These are phyloP conservation scores for Nitzschia sp. DNA, from an alignment of 108 stramenopile species.

Conservation along the genomic window DNA sequence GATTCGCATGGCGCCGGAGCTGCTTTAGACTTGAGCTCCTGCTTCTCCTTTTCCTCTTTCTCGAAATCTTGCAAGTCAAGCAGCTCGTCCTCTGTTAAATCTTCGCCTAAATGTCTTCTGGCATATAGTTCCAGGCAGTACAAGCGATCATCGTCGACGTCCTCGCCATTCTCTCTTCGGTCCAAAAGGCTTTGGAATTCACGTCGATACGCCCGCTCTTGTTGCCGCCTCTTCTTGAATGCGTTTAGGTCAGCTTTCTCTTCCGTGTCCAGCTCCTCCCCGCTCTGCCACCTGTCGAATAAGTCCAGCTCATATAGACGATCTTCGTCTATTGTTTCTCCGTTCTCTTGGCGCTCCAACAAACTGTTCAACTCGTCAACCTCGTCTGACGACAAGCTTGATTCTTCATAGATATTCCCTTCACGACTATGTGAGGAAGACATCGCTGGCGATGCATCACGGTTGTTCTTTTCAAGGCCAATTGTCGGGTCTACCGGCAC, in stretches of 20 bases:
- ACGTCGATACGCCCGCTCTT: background rate
- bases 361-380: slow-evolving; percentile 23
- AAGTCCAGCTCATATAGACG: slow-evolving; percentile 23
- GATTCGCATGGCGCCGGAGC: background rate
- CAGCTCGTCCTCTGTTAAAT: slow-evolving; percentile 7
- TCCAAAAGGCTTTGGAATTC: slow-evolving; percentile 9
- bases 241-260: slow-evolving; percentile 14
- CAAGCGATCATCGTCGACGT: slow-evolving; percentile 21
- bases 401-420: background rate
- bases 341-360: slow-evolving; percentile 23
- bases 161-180: slow-evolving; percentile 9
- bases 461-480: background rate
- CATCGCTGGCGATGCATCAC: background rate
- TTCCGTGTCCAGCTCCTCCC: slow-evolving; percentile 10
- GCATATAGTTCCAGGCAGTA: slow-evolving; percentile 7
- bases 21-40: background rate
- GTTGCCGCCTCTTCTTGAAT: slow-evolving; percentile 7
- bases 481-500: background rate
- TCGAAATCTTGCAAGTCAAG: slow-evolving; percentile 1
- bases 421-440: no score
- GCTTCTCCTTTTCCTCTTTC: slow-evolving; percentile 3
- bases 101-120: background rate
- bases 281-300: slow-evolving; percentile 22
- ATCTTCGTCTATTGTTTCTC: slow-evolving; percentile 23
- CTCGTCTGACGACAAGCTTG: slow-evolving; percentile 22